Conservation (phyloP, 495 filamentous ascomycete species). For the Penicillium simplicissimum region DNA sequence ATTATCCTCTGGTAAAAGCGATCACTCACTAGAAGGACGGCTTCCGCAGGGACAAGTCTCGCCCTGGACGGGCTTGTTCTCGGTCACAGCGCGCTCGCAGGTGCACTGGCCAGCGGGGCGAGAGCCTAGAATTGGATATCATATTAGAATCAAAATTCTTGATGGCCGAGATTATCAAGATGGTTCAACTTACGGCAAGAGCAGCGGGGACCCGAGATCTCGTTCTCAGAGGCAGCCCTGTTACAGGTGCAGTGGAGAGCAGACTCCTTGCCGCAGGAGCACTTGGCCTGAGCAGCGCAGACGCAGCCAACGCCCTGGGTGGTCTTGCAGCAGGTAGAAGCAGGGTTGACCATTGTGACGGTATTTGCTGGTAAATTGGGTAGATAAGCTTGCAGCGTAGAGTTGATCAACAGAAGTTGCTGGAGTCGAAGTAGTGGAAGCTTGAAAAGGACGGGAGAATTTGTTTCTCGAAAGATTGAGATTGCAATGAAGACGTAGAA, state of each 20-base stretch:
- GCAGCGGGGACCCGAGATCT: conserved; percentile 70
- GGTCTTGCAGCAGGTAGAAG: conserved; percentile 64
- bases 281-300: conserved; percentile 66
- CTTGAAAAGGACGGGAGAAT: background rate
- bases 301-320: conserved; percentile 53
- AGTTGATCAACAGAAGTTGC: conserved; percentile 1
- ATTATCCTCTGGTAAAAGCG: too few relatives aligned
- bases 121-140: conserved; percentile 49
- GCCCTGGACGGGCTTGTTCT: conserved; percentile 65
- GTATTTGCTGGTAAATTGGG: conserved; percentile 4
- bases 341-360: conserved; percentile 53
- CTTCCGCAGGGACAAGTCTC: conserved; percentile 75
- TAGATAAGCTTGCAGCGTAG: conserved; percentile 5
- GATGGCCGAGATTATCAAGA: background rate
- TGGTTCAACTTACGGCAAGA: conserved; percentile 69
- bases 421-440: background rate
- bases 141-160: conserved; percentile 15
- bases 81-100: conserved; percentile 68
- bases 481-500: conserved; percentile 1
- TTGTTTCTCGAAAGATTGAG: background rate
- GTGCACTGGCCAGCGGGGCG: conserved; percentile 81
- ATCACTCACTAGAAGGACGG: conserved; percentile 62
- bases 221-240: conserved; percentile 76
- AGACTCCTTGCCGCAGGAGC: conserved; percentile 85
- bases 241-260: conserved; percentile 86